Base-by-base conservation (phyloP, 23 red algal genomes). In the Gracilaria caudata region DNA sequence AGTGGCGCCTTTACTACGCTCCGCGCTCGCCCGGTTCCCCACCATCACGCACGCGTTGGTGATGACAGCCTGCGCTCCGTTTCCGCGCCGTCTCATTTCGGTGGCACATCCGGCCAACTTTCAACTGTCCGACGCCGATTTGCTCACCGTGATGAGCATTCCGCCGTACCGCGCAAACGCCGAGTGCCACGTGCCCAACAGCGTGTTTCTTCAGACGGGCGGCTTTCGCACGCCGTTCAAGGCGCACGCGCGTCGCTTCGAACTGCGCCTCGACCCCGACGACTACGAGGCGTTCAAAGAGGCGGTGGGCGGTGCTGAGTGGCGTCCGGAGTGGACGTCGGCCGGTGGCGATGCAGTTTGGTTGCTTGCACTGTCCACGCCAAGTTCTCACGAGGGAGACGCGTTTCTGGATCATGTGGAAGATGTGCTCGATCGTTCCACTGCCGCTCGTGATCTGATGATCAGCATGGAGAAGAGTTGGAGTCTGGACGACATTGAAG, bases 241-340 rank as follows among this genome's bases (percentile, higher is more conserved):
- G 7, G 46, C 46, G 9, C 19, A 51, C 21, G 20, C 66, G 13
- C 53, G 76, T 6, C 29, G 66, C 16, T 56, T 91, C 35, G 60
- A 91, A 38, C 51, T 91, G 76, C 75, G 87, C 7, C 71, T 91
- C 14, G 47, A 73, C 26, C 75, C 87, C 17, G 87, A 91, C 34
- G 61, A 91, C 51, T 82, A 77, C 34, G 87, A 91, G 23, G 11
- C 7, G 4, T 91, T 91, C 51, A 82, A 91, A 35, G 43, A 55
- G 20, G 78, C 78, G 11, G 87, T 91, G 0, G 87, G 87, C 0
- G 87, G 87, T 39, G 29, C 51, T 20, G 46, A 41, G 24, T 91
- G 87, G 87, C 75, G 87, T 11, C 87, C 87, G 28, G 87, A 91
- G 65, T 91, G 87, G 87, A 82, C 56, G 4, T 57, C 37, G 4